A percentile compares a stretch with the other conserved stretches of the same genome.
phyloP scores from a whole-genome alignment of 2,329 filamentous ascomycete species.

The Fusarium globosum region DNA sequence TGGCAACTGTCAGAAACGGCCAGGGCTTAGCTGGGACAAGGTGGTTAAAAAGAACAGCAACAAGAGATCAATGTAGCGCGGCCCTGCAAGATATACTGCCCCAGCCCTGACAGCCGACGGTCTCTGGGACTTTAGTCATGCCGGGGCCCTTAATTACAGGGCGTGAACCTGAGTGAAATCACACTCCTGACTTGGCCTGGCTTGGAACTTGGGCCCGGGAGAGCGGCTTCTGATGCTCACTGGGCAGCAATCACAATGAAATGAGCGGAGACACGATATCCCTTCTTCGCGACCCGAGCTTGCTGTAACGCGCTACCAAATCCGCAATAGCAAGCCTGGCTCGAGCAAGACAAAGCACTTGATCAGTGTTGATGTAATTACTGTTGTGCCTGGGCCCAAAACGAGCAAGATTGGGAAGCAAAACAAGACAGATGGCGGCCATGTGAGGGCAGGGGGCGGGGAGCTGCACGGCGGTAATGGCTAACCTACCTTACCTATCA shows the following conservation, averaged over 20 bases:
- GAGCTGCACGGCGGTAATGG: slow-evolving; percentile 23
- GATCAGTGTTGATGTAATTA: slow-evolving; percentile 11
- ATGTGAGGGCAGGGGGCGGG: slow-evolving; percentile 36
- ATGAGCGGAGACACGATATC: slow-evolving; percentile 12
- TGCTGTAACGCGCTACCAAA: slow-evolving; percentile 5
- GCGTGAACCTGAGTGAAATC: slow-evolving; percentile 34
- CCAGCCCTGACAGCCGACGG: slow-evolving; percentile 20
- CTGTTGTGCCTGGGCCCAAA: slow-evolving; percentile 19
- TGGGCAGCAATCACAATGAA: slow-evolving; percentile 25
- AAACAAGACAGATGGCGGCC: slow-evolving; percentile 33
- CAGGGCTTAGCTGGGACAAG: slow-evolving; percentile 43
- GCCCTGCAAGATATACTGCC: slow-evolving; percentile 44
- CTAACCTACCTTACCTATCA: slow-evolving; percentile 11
- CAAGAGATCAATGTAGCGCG: slow-evolving; percentile 40
- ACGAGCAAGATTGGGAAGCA: slow-evolving; percentile 26
- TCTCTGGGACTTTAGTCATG: slow-evolving; percentile 36
- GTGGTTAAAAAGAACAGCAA: slow-evolving; percentile 37
- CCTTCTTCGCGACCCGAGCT: slow-evolving; percentile 11
- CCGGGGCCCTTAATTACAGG: slow-evolving; percentile 27
- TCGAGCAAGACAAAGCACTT: neutral
- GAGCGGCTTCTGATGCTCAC: slow-evolving; percentile 10
- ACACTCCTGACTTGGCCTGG: slow-evolving; percentile 25
- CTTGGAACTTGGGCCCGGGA: slow-evolving; percentile 11
- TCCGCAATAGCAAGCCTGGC: slow-evolving; percentile 5
- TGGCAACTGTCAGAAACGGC: slow-evolving; percentile 38